A percentile compares a stretch with the other conserved stretches of the same genome.
Conservation (phyloP, 192 early-diverging fungal genomes). For the Backusella macrospora region DNA sequence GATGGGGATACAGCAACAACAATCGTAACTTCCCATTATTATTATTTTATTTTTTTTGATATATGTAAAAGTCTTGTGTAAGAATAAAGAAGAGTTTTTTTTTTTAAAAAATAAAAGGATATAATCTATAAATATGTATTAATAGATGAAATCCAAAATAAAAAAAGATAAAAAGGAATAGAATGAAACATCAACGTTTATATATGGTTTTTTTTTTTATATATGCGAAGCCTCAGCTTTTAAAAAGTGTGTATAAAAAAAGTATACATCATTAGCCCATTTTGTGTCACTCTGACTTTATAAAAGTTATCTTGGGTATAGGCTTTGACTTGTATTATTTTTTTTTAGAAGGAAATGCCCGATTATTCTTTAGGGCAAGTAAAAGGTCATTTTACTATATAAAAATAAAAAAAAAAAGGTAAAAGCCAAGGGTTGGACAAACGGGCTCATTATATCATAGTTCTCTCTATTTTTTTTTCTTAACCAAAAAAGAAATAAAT, state of each 20-base stretch:
- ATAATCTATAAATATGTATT: neutral
- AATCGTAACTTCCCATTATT: conserved; percentile 25
- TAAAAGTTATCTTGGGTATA: neutral
- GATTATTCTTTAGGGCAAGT: too few relatives aligned
- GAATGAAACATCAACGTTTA: neutral
- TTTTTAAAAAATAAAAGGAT: neutral
- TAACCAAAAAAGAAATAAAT: neutral
- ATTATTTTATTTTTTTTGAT: conserved; percentile 3
- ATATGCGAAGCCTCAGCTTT: neutral
- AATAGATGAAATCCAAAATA: neutral
- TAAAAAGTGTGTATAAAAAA: too few relatives aligned
- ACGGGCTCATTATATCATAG: conserved; percentile 3
- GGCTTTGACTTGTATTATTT: neutral
- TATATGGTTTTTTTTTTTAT: conserved; percentile 1
- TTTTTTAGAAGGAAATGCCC: too few relatives aligned
- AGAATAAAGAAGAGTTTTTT: neutral
- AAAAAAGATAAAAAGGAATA: neutral
- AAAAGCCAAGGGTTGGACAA: conserved; percentile 12
- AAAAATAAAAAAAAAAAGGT: neutral
- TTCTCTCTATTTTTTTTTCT: neutral
- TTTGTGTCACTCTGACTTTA: neutral
- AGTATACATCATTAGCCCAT: too few relatives aligned
- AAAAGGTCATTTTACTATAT: too few relatives aligned
- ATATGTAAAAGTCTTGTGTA: neutral
- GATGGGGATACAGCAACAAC: conserved; percentile 32